These are phyloP conservation scores for Starmerella apicola DNA, from an alignment of 805 yeast genomes.

Conservation along the genomic window DNA sequence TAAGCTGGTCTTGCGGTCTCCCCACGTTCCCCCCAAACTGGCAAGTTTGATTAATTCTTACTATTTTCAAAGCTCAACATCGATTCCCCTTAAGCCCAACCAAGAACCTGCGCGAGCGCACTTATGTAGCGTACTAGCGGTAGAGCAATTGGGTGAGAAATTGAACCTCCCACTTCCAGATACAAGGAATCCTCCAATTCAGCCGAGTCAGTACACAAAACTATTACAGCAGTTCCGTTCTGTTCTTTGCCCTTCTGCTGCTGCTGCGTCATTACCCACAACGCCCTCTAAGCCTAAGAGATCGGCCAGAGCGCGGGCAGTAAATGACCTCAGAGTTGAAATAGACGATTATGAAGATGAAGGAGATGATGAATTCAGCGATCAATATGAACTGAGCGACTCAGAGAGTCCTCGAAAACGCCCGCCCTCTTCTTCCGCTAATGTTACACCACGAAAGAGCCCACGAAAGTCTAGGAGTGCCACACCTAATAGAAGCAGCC, in stretches of 20 bases:
- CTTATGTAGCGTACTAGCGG: constrained; percentile 20
- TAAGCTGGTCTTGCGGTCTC: constrained; percentile 1
- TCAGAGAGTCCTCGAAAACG: too few species aligned
- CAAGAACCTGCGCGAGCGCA: constrained; percentile 21
- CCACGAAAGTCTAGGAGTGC: constrained; percentile 3
- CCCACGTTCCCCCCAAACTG: constrained; percentile 11
- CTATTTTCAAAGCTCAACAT: constrained; percentile 13
- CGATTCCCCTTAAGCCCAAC: constrained; percentile 16
- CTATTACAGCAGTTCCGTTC: constrained; percentile 14
- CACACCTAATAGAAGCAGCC: constrained; percentile 9
- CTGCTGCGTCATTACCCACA: not conserved
- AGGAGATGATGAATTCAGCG: constrained; percentile 1
- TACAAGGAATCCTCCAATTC: constrained; percentile 17
- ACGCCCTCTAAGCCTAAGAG: constrained; percentile 1
- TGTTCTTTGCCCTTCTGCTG: constrained; percentile 3
- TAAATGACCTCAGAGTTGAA: not conserved
- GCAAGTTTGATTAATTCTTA: constrained; percentile 9
- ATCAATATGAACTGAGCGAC: not conserved
- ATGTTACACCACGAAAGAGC: not conserved
- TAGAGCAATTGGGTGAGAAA: constrained; percentile 10
- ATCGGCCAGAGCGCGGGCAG: not conserved
- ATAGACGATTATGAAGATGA: constrained; percentile 2
- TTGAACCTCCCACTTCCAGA: constrained; percentile 9
- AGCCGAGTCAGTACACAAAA: constrained; percentile 14
- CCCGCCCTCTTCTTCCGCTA: too few species aligned